phyloP scores from a whole-genome alignment of 495 filamentous ascomycete species.

The Penicillium dipodomyicola region DNA sequence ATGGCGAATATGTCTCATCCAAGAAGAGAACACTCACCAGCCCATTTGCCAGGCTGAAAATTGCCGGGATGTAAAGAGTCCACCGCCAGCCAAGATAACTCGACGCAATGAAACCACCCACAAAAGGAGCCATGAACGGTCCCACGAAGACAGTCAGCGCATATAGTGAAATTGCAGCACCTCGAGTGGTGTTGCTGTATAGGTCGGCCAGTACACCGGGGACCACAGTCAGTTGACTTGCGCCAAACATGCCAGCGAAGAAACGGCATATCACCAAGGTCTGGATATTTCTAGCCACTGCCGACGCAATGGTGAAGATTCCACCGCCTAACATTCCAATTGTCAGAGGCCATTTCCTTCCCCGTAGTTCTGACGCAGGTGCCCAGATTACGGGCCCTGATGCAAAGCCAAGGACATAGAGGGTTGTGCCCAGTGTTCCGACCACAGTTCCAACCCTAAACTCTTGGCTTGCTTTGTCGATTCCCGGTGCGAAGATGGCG shows the following conservation, averaged over 20 bases:
- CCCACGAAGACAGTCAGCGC: conserved; percentile 50
- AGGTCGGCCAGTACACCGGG: conserved; percentile 53
- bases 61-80: conserved; percentile 46
- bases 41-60: conserved; percentile 33
- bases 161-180: conserved; percentile 51
- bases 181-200: conserved; percentile 47
- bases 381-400: conserved; percentile 58
- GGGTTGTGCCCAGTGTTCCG: conserved; percentile 49
- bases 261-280: conserved; percentile 53
- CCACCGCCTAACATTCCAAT: conserved; percentile 50
- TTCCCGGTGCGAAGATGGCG: conserved; percentile 54
- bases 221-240: conserved; percentile 50
- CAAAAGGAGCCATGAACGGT: conserved; percentile 47
- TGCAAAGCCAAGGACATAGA: conserved; percentile 55
- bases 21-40: conserved; percentile 30
- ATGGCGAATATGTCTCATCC: conserved; percentile 42
- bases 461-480: conserved; percentile 37
- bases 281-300: conserved; percentile 56
- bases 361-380: conserved; percentile 76
- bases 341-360: conserved; percentile 55
- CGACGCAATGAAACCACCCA: conserved; percentile 44
- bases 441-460: conserved; percentile 50
- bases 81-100: conserved; percentile 49
- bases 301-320: conserved; percentile 55
- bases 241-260: conserved; percentile 51